These are phyloP conservation scores for Suillus luteus DNA, from an alignment of 768 basidiomycete genomes.

Conservation along the genomic window DNA sequence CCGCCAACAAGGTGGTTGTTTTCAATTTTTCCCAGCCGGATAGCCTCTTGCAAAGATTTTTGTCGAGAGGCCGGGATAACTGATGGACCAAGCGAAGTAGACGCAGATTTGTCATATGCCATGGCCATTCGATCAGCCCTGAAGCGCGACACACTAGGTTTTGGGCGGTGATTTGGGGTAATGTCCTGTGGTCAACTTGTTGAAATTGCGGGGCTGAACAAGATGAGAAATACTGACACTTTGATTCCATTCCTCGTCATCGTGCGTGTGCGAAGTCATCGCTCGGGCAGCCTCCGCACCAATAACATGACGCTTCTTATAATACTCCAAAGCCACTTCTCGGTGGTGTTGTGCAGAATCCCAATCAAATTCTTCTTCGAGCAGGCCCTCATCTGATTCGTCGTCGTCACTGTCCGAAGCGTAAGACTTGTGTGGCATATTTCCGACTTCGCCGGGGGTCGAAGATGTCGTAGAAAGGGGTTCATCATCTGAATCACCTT, in stretches of 20 bases:
- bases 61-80: constrained; percentile 46
- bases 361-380: constrained; percentile 56
- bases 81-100: constrained; percentile 44
- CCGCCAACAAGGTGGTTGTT: constrained; percentile 51
- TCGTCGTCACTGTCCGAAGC: constrained; percentile 24
- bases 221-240: constrained; percentile 36
- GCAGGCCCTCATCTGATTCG: constrained; percentile 39
- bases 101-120: constrained; percentile 46
- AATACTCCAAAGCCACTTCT: constrained; percentile 73
- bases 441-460: constrained; percentile 24
- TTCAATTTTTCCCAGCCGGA: constrained; percentile 60
- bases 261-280: constrained; percentile 49
- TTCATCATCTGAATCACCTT: constrained; percentile 71
- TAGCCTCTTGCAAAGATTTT: constrained; percentile 50
- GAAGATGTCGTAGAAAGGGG: constrained; percentile 42
- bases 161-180: constrained; percentile 44
- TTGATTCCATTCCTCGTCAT: constrained; percentile 46
- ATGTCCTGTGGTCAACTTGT: constrained; percentile 37
- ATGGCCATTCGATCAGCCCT: constrained; percentile 57
- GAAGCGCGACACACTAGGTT: constrained; percentile 62
- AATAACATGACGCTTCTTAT: constrained; percentile 58
- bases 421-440: constrained; percentile 18
- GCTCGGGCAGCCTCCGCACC: constrained; percentile 54
- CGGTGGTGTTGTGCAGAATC: constrained; percentile 70
- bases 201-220: constrained; percentile 10